Base-by-base conservation (phyloP, 768 basidiomycete species). In the Psilocybe azurescens region DNA sequence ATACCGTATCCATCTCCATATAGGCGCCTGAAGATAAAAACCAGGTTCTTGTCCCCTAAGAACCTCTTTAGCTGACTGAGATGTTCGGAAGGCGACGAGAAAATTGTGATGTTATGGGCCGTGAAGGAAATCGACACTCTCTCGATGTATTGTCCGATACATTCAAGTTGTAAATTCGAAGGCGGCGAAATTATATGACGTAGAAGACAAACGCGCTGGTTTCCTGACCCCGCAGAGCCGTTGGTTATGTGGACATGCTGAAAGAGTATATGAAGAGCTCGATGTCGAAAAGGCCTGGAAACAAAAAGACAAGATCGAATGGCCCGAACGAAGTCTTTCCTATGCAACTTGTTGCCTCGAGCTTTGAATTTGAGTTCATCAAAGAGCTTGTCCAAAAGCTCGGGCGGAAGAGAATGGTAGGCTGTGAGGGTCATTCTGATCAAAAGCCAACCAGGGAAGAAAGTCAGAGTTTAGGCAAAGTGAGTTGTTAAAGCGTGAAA, bases 381-480 rank as follows among this genome's bases (percentile, higher is more conserved):
- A 28, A 52, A 51, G 36, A 59, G 47, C 18, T 13, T 24, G 58
- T 59, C 58, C n/a, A 59, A 28, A 16, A 59, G 48, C 49, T 59
- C 58, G 20, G 56, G 56, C 9, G 56, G 44, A 32, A 57, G 44
- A 47, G 41, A 44, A 33, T n/a, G 55, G 41, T 56, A 56, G 28
- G 53, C 16, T 41, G 33, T 28, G 41, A 32, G 24, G 30, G 41
- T 24, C 41, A 44, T 44, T 44, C 14, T 1, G 41, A 44, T 14
- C 41, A 13, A 44, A n/a, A 16, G 8, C 5, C 41, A 16, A 13
- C 41, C 41, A 16, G 8, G 41, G 14, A 44, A 16, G 41, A 44
- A n/a, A 16, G n/a, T n/a, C 41, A 44, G 14, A 44, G 41, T 44
- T n/a, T 14, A 2, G 41, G 5, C 41, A 44, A 13, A 44, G n/a